Evolutionary conservation across 108 stramenopile genomes (phyloP).

Genomic region (Fragilaria crotonensis): DNA sequence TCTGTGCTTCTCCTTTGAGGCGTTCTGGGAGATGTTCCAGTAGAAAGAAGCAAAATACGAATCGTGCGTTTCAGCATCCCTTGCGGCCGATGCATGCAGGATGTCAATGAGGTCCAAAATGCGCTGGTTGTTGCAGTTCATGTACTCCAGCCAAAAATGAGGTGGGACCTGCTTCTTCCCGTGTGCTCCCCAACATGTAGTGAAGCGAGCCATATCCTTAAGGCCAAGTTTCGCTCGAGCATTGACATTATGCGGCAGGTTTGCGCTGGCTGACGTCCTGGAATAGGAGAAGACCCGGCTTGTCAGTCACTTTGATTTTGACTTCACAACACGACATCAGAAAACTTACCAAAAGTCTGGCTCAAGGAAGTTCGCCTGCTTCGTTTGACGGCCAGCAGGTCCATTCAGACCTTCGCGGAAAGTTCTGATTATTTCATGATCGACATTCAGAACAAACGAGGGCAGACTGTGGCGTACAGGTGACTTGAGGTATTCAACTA

Average conservation of each 20-base stretch:
- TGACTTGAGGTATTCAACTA: constrained; percentile 47
- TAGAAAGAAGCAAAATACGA: constrained; percentile 47
- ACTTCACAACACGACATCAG: too few species aligned
- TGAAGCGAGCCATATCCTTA: constrained; percentile 30
- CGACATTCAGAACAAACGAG: constrained; percentile 54
- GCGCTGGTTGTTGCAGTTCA: constrained; percentile 33
- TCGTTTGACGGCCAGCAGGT: constrained; percentile 41
- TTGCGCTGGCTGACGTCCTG: constrained; percentile 14
- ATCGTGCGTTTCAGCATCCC: constrained; percentile 63
- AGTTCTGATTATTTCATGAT: constrained; percentile 65
- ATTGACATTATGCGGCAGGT: constrained; percentile 42
- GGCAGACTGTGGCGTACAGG: constrained; percentile 63
- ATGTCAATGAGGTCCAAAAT: constrained; percentile 45
- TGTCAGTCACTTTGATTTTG: too few species aligned
- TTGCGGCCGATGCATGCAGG: constrained; percentile 39
- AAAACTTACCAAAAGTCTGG: constrained; percentile 49
- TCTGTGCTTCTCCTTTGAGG: constrained; percentile 52
- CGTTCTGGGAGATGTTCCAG: constrained; percentile 75
- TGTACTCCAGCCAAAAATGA: constrained; percentile 64
- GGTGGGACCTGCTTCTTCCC: constrained; percentile 51
- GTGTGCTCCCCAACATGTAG: constrained; percentile 42
- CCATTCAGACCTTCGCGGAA: constrained; percentile 66
- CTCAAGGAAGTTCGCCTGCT: constrained; percentile 27
- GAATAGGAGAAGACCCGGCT: neutral
- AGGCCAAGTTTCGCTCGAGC: constrained; percentile 36